Conservation (phyloP, 2,329 filamentous ascomycete species). For the Aspergillus terreus region DNA sequence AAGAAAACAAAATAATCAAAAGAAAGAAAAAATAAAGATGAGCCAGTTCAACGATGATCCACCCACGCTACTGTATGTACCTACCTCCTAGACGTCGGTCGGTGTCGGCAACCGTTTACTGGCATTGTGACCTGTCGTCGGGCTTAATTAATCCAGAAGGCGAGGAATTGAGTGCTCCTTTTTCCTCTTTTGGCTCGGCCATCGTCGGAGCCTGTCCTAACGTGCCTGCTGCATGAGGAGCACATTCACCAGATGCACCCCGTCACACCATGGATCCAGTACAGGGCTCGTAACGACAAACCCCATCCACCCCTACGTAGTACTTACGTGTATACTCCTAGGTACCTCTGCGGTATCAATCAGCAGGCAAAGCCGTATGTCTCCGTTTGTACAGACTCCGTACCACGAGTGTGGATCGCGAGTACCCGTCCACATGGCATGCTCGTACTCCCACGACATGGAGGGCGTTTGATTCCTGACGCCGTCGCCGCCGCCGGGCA, state of each 20-base stretch:
- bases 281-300: too few species aligned
- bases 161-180: background rate
- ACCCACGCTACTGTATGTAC: background rate
- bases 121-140: constrained; percentile 8
- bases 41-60: background rate
- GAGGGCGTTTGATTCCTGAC: constrained; percentile 8
- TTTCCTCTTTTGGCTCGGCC: background rate
- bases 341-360: too few species aligned
- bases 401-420: constrained; percentile 22
- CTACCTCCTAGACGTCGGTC: background rate
- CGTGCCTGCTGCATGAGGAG: too few species aligned
- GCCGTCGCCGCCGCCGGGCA: background rate
- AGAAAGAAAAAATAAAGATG: background rate
- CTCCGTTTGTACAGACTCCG: constrained; percentile 3
- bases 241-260: too few species aligned
- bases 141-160: background rate
- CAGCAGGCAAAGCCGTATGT: too few species aligned
- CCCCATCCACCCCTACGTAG: too few species aligned
- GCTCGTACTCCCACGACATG: constrained; percentile 12
- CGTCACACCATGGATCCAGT: too few species aligned
- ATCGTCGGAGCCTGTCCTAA: too few species aligned
- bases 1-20: background rate
- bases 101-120: constrained; percentile 1
- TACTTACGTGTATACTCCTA: too few species aligned
- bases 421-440: constrained; percentile 22